Base-by-base conservation (phyloP, 768 basidiomycete species). In the Lentinula aciculospora region DNA sequence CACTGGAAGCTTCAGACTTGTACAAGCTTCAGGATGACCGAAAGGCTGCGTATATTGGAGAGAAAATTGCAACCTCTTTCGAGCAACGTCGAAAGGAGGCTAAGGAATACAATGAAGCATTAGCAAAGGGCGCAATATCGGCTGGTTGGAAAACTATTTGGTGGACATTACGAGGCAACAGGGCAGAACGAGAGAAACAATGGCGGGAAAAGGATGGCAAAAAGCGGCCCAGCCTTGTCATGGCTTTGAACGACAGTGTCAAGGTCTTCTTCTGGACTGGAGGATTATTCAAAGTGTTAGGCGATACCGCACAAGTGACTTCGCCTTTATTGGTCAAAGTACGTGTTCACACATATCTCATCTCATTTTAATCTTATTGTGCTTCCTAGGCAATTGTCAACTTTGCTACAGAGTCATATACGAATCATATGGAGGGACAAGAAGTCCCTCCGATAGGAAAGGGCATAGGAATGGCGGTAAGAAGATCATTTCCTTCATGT, bases 261-360 rank as follows among this genome's bases (percentile, higher is more conserved):
- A 81, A 81, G 48, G 89, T 84, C 82, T 85, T 80, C 75, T 88
- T 92, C 66, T 93, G 92, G 92, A 74, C 77, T 3, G 82, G 76
- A 42, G 92, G 88, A 4, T 29, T 83, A 0, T 66, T 81, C 53
- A 81, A 82, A 62, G 69, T 82, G 51, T 69, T 86, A n/a, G 79
- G 84, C 1, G 91, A 93, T 64, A 82, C 81, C 1, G 82, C 88
- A 0, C 87, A 86, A 65, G 76, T 89, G 25, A 86, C 84, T 13
- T 85, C 82, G 68, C 90, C 91, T 8, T 81, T 93, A 4, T 68
- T 94, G 10, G 84, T 93, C 51, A 91, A 90, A 76, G 88, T 86
- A 60, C n/a, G 72, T 60, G n/a, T 53, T n/a, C 1, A 6, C n/a
- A 28, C 10, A 21, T 15, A 12, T 19, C 44, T 28, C 17, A 15